Base-by-base conservation (phyloP, 73 alveolate species). In the Symbiodinium natans region DNA sequence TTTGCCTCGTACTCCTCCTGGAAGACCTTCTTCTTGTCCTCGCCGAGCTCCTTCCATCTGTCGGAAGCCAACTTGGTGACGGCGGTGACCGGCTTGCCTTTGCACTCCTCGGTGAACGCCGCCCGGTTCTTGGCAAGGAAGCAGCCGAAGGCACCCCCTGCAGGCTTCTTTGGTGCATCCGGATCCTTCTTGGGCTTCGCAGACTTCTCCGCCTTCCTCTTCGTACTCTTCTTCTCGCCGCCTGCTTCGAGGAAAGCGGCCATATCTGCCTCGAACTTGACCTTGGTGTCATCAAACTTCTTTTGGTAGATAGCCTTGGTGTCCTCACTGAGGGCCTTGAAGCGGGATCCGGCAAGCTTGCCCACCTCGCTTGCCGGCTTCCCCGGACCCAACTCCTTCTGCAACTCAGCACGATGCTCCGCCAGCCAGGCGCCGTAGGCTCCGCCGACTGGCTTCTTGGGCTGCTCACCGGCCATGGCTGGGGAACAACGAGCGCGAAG, bases 91-190 rank as follows among this genome's bases (percentile, higher is more conserved):
- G 93, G 93, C 80, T 46, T n/a, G 54, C 93, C 93, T 13, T 27
- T n/a, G 93, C 46, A n/a, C 38, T 85, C 52, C 82, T 85, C 34
- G 46, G 31, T 25, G 82, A 85, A 85, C 7, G 93, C 93, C 21
- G 77, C 93, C 54, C 93, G 93, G 29, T 85, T n/a, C 93, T 46
- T 85, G 54, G 90, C 90, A 21, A 82, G 90, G 90, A 82, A 82
- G 40, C 90, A 82, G 33, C 90, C 90, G n/a, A 36, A 82, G 1
- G 90, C 90, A 0, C 90, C 90, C 0, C 90, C 90, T 15, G 90
- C 90, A 19, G 90, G 90, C 68, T 40, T 33, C 71, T 82, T 82
- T 36, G 90, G 90, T 23, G 90, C 90, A 10, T 17, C 90, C 13
- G 90, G 90, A 27, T 82, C 90, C 39, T 82, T 82, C 90, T 40